Evolutionary conservation across 2,329 filamentous ascomycete species (phyloP).

Genomic region (Venturia pyrina): DNA sequence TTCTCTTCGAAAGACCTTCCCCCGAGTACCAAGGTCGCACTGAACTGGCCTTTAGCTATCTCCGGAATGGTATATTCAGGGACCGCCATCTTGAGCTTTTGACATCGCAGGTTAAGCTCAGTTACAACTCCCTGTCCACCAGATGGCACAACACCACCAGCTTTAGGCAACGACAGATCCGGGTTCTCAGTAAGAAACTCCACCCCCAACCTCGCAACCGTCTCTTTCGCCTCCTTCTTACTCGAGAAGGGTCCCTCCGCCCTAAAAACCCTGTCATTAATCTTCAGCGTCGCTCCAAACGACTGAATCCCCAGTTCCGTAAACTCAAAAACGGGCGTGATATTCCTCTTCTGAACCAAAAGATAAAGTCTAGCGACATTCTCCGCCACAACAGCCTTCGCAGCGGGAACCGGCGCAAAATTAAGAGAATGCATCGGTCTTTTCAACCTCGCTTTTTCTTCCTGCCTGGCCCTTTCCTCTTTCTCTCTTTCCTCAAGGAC

Average conservation of each 20-base stretch:
- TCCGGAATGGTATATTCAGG: neutral
- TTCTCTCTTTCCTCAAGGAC: neutral
- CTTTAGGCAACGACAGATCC: neutral
- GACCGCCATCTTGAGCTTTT: neutral
- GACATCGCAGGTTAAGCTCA: neutral
- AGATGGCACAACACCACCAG: neutral
- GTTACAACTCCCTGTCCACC: neutral
- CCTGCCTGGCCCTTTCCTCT: neutral
- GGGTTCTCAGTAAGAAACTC: neutral
- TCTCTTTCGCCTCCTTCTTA: slow-evolving; percentile 9
- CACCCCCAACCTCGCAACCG: slow-evolving; percentile 1
- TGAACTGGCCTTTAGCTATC: neutral
- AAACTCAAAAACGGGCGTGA: neutral
- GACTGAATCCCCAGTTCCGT: neutral
- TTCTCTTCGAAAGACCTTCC: neutral
- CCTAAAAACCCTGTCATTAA: neutral
- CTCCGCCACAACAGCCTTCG: neutral
- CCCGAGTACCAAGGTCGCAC: neutral
- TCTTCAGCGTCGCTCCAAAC: neutral
- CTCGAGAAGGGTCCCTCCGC: neutral
- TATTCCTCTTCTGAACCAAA: neutral
- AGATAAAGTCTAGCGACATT: neutral
- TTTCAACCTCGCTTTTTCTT: neutral
- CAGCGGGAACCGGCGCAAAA: neutral
- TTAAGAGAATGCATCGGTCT: neutral